Percentiles rank a stretch among this genome's conserved stretches.
These are phyloP conservation scores for Boletus sp. DNA, from an alignment of 768 basidiomycete genomes.

Conservation along the genomic window DNA sequence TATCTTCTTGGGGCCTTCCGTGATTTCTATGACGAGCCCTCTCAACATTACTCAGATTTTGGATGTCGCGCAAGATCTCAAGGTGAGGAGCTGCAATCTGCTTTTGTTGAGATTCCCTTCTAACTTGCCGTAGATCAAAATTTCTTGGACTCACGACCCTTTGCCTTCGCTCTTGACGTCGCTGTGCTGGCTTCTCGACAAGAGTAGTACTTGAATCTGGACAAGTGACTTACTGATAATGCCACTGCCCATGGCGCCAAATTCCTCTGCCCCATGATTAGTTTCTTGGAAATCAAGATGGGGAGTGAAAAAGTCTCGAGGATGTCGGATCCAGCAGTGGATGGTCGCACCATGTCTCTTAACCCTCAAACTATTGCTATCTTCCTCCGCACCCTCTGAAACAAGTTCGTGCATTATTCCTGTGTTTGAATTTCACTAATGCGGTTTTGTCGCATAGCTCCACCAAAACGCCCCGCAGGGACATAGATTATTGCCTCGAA, in stretches of 20 bases:
- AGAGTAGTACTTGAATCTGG: constrained; percentile 92
- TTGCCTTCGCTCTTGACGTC: constrained; percentile 88
- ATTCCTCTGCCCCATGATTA: constrained; percentile 83
- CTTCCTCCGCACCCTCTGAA: constrained; percentile 85
- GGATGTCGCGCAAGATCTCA: constrained; percentile 93
- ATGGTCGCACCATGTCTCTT: constrained; percentile 83
- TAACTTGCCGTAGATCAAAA: constrained; percentile 63
- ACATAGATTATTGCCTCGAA: constrained; percentile 85
- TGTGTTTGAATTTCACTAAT: constrained; percentile 2
- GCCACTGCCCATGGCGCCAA: constrained; percentile 78
- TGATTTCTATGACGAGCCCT: constrained; percentile 87
- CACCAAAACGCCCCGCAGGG: constrained; percentile 68
- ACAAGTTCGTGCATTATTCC: constrained; percentile 52
- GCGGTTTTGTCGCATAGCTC: constrained; percentile 45
- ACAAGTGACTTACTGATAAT: constrained; percentile 94
- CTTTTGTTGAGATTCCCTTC: background rate
- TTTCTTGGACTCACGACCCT: constrained; percentile 86
- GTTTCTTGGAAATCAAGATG: constrained; percentile 92
- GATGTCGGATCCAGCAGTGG: constrained; percentile 73
- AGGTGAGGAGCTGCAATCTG: constrained; percentile 48
- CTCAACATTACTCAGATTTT: constrained; percentile 92
- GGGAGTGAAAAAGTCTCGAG: constrained; percentile 78
- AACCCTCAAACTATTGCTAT: constrained; percentile 88
- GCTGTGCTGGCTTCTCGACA: constrained; percentile 90
- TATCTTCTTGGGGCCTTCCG: constrained; percentile 87